These are phyloP conservation scores for Ricinus communis DNA, from an alignment of 345 rosid species.

Conservation along the genomic window DNA sequence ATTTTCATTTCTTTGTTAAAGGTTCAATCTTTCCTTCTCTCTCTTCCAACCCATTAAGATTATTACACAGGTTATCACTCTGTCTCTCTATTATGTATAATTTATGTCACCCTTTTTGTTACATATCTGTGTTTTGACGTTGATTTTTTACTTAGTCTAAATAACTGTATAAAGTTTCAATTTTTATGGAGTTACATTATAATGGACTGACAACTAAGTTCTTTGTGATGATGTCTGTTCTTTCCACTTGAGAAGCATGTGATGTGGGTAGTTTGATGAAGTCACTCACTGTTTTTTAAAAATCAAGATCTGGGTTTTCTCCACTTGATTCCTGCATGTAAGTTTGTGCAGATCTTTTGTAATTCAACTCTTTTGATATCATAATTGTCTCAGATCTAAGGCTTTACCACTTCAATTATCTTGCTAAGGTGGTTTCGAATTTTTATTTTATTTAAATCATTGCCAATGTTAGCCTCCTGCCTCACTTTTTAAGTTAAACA, in stretches of 20 bases:
- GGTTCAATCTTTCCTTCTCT: background rate
- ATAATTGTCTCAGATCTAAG: slow-evolving; percentile 40
- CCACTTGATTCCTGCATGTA: slow-evolving; percentile 14
- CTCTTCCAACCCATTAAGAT: slow-evolving; percentile 1
- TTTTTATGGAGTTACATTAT: slow-evolving; percentile 9
- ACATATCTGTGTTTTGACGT: no score
- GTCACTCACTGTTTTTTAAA: background rate
- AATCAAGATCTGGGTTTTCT: slow-evolving; percentile 37
- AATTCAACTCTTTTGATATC: slow-evolving; percentile 14
- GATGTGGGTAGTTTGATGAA: slow-evolving; percentile 15
- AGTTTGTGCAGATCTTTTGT: slow-evolving; percentile 37
- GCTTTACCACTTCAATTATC: slow-evolving; percentile 5
- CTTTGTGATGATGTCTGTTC: slow-evolving; percentile 9
- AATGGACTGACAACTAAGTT: slow-evolving; percentile 5
- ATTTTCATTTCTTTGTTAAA: slow-evolving; percentile 16
- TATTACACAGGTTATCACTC: slow-evolving; percentile 24
- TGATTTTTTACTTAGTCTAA: background rate
- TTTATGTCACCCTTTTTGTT: background rate
- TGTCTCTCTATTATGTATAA: background rate
- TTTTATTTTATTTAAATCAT: slow-evolving; percentile 9
- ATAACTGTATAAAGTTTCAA: slow-evolving; percentile 21
- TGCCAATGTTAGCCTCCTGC: slow-evolving; percentile 1
- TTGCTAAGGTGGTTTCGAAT: background rate
- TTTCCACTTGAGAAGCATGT: slow-evolving; percentile 8
- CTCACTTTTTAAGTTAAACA: background rate